Evolutionary conservation across 176 grass and related monocot species (phyloP), one percentile per base, ranked within the genome.

Genomic region (Chloris gayana): DNA sequence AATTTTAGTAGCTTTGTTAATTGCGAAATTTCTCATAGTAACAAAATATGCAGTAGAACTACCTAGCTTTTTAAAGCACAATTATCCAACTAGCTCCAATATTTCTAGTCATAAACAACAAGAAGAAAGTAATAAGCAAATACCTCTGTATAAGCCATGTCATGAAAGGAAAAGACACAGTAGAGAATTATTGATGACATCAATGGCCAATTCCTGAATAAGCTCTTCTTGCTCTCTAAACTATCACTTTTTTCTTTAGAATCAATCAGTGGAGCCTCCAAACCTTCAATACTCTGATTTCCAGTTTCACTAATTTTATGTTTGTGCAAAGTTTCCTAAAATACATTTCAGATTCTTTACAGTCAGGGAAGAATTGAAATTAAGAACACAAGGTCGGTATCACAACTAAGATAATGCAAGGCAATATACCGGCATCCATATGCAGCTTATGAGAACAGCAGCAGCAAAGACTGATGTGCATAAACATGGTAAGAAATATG

Each of bases 111-210:
- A 3, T 66, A 49, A 53, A 13, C 27, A 50, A 72, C 7, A 32
- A 46, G 8, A n/a, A n/a, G n/a, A n/a, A 6, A 30, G 25, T 14
- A 61, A 29, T 45, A 39, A 50, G 34, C 42, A 69, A 68, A 49
- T 82, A 87, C 85, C 85, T 97, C 91, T 79, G 87, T 88, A 68
- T 97, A 97, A 65, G 94, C 94, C 89, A 92, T 97, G 67, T 97
- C 94, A 74, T 94, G 91, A 84, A 92, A 91, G 53, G 91, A 97
- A 64, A 92, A 94, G 65, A 90, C 63, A 59, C 94, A 97, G 50
- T 92, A 97, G 67, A 90, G 11, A 70, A 97, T 86, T 85, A 97
- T 90, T n/a, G 94, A 94, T 77, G 94, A 97, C 82, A 97, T 97
- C 79, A 97, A 69, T 83, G 94, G 89, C 94, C 94, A 92, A 75